Base-by-base conservation (phyloP, 768 basidiomycete species). In the Termitomyces sp. region DNA sequence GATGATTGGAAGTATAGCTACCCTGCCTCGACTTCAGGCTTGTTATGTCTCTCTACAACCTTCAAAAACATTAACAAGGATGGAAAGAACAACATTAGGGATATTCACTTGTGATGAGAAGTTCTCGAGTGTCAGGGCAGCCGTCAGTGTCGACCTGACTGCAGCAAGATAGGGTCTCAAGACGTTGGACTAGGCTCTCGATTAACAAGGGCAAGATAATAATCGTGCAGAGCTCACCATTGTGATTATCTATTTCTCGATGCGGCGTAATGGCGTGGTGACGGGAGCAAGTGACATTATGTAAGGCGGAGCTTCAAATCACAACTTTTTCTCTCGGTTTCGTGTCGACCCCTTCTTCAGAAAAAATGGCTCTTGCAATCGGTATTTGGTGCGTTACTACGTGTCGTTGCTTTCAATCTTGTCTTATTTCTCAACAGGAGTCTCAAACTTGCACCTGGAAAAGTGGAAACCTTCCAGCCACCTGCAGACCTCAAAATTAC, bases 31-130 rank as follows among this genome's bases (percentile, higher is more conserved):
- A 98, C 86, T 71, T 98, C 96, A 51, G 96, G 96, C 66, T 95
- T 93, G 73, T 98, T 98, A 77, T 98, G 96, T 48, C 96, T 80
- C 73, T 98, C 96, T 52, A 98, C 95, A 58, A 97, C 88, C 93
- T 96, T 70, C 36, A 55, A 47, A 60, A 36, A 57, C 33, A 51
- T 66, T 64, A 61, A 66, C 52, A 66, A 26, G 32, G 43, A 60
- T 48, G 56, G 39, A 53, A 52, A 47, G 58, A 58, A 26, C 45
- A 16, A 24, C 1, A 12, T 10, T 18, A 10, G 32, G 43, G 64
- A 32, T 54, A 55, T 54, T 67, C 72, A 93, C 92, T 83, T 99
- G 96, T 12, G 96, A 98, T 49, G 94, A 85, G 79, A 99, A 99
- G 82, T 95, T 93, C 79, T 99, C 94, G 61, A 99, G 80, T 1